Conservation (phyloP, 768 basidiomycete species). For the Mycena crocata region DNA sequence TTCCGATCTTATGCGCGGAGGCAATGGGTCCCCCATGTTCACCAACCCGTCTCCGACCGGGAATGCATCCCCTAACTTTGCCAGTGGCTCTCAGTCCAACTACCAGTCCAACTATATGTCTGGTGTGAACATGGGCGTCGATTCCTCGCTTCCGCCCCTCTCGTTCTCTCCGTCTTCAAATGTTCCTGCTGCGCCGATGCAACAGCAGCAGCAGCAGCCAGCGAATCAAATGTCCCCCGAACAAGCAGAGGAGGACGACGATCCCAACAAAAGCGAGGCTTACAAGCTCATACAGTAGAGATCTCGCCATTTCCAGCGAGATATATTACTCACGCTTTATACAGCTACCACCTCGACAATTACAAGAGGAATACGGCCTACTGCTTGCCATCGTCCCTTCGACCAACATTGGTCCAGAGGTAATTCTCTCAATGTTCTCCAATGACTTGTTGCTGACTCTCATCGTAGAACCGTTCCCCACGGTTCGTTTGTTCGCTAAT, state of each 20-base stretch:
- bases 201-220: conserved; percentile 43
- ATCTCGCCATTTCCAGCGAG: conserved; percentile 18
- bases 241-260: conserved; percentile 69
- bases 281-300: conserved; percentile 83
- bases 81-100: conserved; percentile 47
- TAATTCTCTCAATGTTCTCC: conserved; percentile 38
- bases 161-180: conserved; percentile 54
- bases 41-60: conserved; percentile 42
- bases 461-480: conserved; percentile 80
- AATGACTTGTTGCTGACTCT: conserved; percentile 20
- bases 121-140: conserved; percentile 67
- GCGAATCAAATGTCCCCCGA: conserved; percentile 49
- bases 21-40: conserved; percentile 71
- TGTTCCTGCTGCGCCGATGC: conserved; percentile 39
- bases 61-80: conserved; percentile 54
- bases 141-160: conserved; percentile 62
- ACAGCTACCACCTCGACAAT: conserved; percentile 92
- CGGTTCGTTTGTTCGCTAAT: conserved; percentile 55
- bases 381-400: conserved; percentile 87
- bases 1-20: conserved; percentile 67
- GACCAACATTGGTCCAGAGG: conserved; percentile 91
- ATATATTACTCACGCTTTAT: conserved; percentile 10
- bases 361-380: conserved; percentile 88
- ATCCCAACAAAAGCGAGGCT: conserved; percentile 82
- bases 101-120: conserved; percentile 66